A percentile compares a stretch with the other conserved stretches of the same genome.
phyloP scores from a whole-genome alignment of 1,139 yeast genomes.

The Candida tetrigidarum region DNA sequence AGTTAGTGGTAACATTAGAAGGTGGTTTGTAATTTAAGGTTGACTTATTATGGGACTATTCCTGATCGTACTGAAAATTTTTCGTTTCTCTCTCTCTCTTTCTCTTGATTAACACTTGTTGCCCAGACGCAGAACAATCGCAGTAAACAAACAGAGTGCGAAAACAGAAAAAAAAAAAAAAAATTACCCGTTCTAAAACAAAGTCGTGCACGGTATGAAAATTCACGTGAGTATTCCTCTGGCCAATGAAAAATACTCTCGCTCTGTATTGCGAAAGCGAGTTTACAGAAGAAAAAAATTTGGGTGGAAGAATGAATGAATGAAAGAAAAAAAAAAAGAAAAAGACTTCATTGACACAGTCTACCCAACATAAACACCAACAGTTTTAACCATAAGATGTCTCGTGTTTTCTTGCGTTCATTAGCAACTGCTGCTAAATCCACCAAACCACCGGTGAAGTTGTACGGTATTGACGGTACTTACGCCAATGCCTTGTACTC shows the following conservation, averaged over 20 bases:
- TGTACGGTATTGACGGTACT: conserved; percentile 95
- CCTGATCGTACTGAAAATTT: background rate
- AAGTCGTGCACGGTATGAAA: background rate
- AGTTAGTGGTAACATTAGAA: conserved; percentile 4
- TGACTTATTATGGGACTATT: background rate
- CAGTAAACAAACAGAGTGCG: background rate
- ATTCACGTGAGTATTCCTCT: background rate
- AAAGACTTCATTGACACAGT: background rate
- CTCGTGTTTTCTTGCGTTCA: conserved; percentile 72
- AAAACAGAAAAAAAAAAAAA: background rate
- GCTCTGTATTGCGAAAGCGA: conserved; percentile 3
- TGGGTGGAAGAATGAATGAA: background rate
- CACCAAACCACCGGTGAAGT: conserved; percentile 88
- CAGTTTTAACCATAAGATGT: conserved; percentile 17
- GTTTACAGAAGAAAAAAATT: conserved; percentile 1
- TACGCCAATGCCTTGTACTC: conserved; percentile 95
- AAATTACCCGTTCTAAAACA: background rate
- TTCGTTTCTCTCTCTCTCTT: no score
- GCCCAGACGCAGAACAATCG: no score
- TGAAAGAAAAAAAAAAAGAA: conserved; percentile 1
- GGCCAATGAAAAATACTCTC: conserved; percentile 9
- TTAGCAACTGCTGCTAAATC: conserved; percentile 67
- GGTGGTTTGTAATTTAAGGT: background rate
- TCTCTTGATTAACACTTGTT: no score
- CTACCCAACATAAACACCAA: conserved; percentile 6